Evolutionary conservation across 176 grass and related monocot genomes (phyloP), one percentile per base, ranked within the genome.

Genomic region (Zoysia japonica): DNA sequence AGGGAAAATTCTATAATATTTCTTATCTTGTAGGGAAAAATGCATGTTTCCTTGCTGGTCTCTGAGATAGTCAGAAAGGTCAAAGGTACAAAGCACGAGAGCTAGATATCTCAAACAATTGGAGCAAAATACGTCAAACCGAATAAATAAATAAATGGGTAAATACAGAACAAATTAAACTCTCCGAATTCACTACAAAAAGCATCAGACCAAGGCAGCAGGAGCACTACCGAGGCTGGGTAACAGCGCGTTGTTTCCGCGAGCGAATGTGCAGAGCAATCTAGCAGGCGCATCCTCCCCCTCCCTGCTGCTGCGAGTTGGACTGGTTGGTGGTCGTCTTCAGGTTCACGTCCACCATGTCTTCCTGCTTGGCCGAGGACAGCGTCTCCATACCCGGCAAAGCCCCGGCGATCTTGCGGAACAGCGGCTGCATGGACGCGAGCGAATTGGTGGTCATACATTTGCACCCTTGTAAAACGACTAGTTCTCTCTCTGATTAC

Each of bases 341-440:
- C 65, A 80, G 51, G 40, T 80, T 80, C 65, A 69, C 65, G 51
- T 80, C 77, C 65, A 80, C 77, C 65, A 80, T 80, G 77, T 80
- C 77, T 13, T 80, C 77, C 65, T 16, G 19, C 51, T 69, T 80
- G 12, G 77, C 65, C 12, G 77, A 79, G 11, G 72, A 75, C 6
- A 69, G 19, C n/a, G 77, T 68, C 65, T 80, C 77, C 77, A 79
- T 79, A 9, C 77, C 77, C 12, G 77, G 77, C 64, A 79, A 50
- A 17, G 77, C 77, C 1, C 50, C 51, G 4, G 77, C 65, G 40
- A 79, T 79, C 51, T 79, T 79, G n/a, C 77, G 77, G 65, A 79
- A 79, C 50, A 79, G 50, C 3, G 65, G 65, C 77, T 79, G 65
- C 39, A 45, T 15, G 11, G n/a, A 79, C 35, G 15, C 4, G 7